phyloP scores from a whole-genome alignment of 2,329 filamentous ascomycete species.

The Curvularia verruculosa region DNA sequence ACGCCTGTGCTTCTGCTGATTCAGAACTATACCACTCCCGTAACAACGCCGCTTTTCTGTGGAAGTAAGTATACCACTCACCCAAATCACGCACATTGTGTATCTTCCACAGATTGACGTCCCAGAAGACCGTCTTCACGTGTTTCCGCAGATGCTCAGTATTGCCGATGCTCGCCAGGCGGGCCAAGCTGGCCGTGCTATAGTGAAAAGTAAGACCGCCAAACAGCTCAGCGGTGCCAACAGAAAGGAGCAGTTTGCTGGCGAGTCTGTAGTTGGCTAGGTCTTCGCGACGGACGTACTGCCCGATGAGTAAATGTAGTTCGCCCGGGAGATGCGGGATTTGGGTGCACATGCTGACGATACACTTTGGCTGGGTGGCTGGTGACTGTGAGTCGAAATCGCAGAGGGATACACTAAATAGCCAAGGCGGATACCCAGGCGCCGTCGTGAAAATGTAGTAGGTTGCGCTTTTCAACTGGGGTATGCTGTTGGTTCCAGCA shows the following conservation, averaged over 20 bases:
- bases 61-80: constrained; percentile 18
- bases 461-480: too few species aligned
- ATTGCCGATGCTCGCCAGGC: constrained; percentile 9
- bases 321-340: constrained; percentile 21
- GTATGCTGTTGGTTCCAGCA: too few species aligned
- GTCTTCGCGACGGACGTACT: constrained; percentile 12
- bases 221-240: constrained; percentile 17
- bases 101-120: constrained; percentile 18
- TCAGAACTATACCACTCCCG: background rate
- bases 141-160: constrained; percentile 10
- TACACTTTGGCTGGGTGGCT: background rate
- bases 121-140: constrained; percentile 19
- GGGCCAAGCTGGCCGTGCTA: constrained; percentile 14
- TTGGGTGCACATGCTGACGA: background rate
- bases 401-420: background rate
- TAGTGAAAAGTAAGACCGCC: constrained; percentile 17
- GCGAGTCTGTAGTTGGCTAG: constrained; percentile 21
- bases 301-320: constrained; percentile 16
- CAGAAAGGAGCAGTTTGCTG: constrained; percentile 6
- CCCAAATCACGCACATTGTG: constrained; percentile 8
- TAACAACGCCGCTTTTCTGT: background rate
- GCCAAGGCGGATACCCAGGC: too few species aligned
- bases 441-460: too few species aligned
- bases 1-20: background rate
- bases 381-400: background rate